Base-by-base conservation (phyloP, 2,329 filamentous ascomycete species). In the Claviceps pazoutovae region DNA sequence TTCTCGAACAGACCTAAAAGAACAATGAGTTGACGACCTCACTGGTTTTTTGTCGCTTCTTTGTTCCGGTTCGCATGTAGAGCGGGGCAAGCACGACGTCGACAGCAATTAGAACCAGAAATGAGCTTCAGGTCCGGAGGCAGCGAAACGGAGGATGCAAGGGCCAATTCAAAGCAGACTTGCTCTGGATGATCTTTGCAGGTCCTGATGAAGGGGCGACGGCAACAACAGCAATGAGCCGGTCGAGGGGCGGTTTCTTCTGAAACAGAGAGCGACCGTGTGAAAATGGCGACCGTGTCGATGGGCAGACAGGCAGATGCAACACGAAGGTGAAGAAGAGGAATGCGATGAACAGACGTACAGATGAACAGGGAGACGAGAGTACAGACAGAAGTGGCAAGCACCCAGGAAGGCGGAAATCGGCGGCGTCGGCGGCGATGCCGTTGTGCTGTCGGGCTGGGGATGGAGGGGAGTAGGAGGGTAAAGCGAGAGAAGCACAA, bases 361-460 rank as follows among this genome's bases (percentile, higher is more conserved):
- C 55, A 46, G 23, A 41, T 37, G 17, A 50, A 48, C 55, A 49
- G 54, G 39, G 48, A 53, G 53, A 52, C 48, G 46, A 52, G 51
- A 50, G 50, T 45, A 54, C 50, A 51, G 34, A n/a, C 49, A 48
- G 38, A 50, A 42, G 44, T 43, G 49, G 47, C 56, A 51, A 58
- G 52, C 52, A 57, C 51, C 56, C 55, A 56, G 54, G 54, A 41
- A 53, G 54, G 47, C 46, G 53, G 57, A 54, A 58, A 56, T 56
- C 53, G 57, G 56, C 56, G 56, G 57, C 54, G 55, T 59, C 59
- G 57, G 57, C 54, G 55, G 53, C 59, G 58, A 57, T 60, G 58
- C 59, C 58, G 58, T 60, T 56, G 57, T 56, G 59, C 55, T 58
- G 58, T 59, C 57, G 56, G 58, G 59, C 57, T 57, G 54, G 56